These are phyloP conservation scores for Fusarium illudens DNA, from an alignment of 2,329 filamentous ascomycete genomes.

Conservation along the genomic window DNA sequence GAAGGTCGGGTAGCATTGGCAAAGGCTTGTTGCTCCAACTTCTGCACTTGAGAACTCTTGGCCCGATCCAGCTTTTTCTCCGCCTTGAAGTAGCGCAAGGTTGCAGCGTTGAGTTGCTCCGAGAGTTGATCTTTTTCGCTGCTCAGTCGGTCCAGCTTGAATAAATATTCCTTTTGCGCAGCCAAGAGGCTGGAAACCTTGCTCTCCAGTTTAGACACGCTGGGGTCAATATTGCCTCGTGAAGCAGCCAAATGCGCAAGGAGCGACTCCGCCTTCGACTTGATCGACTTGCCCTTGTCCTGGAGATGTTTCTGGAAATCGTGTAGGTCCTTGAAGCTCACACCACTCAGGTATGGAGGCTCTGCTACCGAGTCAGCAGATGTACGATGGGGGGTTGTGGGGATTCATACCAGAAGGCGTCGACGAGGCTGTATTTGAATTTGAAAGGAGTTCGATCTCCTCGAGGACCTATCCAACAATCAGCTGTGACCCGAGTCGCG, in stretches of 20 bases:
- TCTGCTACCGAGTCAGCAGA: conserved; percentile 53
- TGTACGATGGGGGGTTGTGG: background rate
- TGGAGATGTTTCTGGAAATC: conserved; percentile 86
- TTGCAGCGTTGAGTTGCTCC: conserved; percentile 87
- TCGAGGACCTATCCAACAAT: conserved; percentile 62
- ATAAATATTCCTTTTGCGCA: conserved; percentile 80
- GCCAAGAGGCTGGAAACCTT: conserved; percentile 80
- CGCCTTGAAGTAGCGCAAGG: conserved; percentile 90
- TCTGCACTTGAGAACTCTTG: conserved; percentile 88
- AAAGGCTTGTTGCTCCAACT: conserved; percentile 88
- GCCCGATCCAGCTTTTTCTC: conserved; percentile 93
- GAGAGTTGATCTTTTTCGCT: conserved; percentile 86
- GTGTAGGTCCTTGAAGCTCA: conserved; percentile 69
- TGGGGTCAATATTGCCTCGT: conserved; percentile 67
- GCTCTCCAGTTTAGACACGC: conserved; percentile 76
- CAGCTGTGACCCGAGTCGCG: conserved; percentile 10
- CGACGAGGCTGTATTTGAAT: conserved; percentile 50
- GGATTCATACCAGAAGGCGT: conserved; percentile 39
- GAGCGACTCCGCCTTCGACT: conserved; percentile 75
- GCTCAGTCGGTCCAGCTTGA: conserved; percentile 77
- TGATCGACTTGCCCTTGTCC: conserved; percentile 78
- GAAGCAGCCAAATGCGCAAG: conserved; percentile 64
- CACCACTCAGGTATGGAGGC: conserved; percentile 63
- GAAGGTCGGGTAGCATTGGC: conserved; percentile 68
- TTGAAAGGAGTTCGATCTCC: conserved; percentile 68